Conservation (phyloP, 441 rosid species). For the Caryocar brasiliense region DNA sequence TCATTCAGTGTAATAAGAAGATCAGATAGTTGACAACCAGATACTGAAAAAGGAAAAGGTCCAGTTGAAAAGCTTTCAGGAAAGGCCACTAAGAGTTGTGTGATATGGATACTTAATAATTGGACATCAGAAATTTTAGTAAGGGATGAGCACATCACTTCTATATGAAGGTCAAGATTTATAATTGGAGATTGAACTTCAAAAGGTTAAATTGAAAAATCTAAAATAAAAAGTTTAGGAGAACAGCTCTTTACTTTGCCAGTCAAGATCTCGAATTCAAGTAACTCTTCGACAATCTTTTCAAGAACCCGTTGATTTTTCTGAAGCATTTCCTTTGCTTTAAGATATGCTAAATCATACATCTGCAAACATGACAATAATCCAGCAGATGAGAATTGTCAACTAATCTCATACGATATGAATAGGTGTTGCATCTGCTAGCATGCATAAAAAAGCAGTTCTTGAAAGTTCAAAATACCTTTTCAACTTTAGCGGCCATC, state of each 20-base stretch:
- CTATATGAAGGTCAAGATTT: too few relatives aligned
- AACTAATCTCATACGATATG: neutral
- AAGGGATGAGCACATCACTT: too few relatives aligned
- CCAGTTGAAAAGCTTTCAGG: too few relatives aligned
- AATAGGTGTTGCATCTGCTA: neutral
- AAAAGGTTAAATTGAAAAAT: too few relatives aligned
- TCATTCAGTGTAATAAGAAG: too few relatives aligned
- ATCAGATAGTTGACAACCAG: too few relatives aligned
- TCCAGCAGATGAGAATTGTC: slow-evolving; percentile 5
- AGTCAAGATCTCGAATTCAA: slow-evolving; percentile 79
- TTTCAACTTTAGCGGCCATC: slow-evolving; percentile 84
- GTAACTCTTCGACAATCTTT: slow-evolving; percentile 84
- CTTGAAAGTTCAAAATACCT: slow-evolving; percentile 46
- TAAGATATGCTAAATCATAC: slow-evolving; percentile 67
- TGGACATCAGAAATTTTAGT: too few relatives aligned
- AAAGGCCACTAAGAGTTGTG: too few relatives aligned
- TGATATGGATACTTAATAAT: too few relatives aligned
- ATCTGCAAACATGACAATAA: slow-evolving; percentile 36
- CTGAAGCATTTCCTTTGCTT: slow-evolving; percentile 74
- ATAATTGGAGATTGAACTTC: too few relatives aligned
- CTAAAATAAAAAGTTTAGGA: slow-evolving; percentile 3
- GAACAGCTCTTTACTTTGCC: slow-evolving; percentile 51
- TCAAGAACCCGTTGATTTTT: slow-evolving; percentile 67
- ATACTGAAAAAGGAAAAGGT: too few relatives aligned
- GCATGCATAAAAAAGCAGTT: neutral